Base-by-base conservation (phyloP, 2,329 filamentous ascomycete genomes). In the Alternaria infectoria region DNA sequence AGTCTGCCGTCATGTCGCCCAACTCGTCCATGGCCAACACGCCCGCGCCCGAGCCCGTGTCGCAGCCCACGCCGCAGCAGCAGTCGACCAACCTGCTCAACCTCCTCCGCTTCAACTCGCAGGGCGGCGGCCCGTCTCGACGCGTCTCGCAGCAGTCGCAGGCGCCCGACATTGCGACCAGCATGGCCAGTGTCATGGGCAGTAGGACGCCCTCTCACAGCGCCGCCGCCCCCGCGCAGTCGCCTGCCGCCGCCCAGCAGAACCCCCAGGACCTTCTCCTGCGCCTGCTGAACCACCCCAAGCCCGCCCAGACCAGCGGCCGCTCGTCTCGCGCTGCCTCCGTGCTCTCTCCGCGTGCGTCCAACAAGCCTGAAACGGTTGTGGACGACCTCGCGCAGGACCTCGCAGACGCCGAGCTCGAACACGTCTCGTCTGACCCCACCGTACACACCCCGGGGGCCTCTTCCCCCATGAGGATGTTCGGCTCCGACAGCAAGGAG, bases 211-310 rank as follows among this genome's bases (percentile, higher is more conserved):
- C 66, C 23, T 69, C 73, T 11, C 77, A 81, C 46, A 73, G 79
- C 28, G 77, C 72, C 28, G 69, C 76, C 30, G 62, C 69, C 25
- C 64, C 65, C 30, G 71, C 71, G 50, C 75, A 72, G 55, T 67
- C 78, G 50, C 86, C 67, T 77, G 50, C 86, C 88, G 50, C 90
- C 36, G 36, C 56, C 12, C 60, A 62, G 60, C 60, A 62, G 49
- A 62, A 93, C 78, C 92, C 93, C 5, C 92, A 96, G 79, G 90
- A 95, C 67, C 92, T 96, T 75, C 85, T 99, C 51, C 88, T 98
- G 66, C 91, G 93, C 72, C 85, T 98, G 62, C 86, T 99, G 67
- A 96, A 93, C 74, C 90, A 91, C 52, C 89, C 91, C 56, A 93
- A 81, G 69, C 79, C 79, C 4, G 65, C 79, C 58, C 79, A 72